These are phyloP conservation scores for Tulasnella sp. DNA, from an alignment of 768 basidiomycete species.

Conservation along the genomic window DNA sequence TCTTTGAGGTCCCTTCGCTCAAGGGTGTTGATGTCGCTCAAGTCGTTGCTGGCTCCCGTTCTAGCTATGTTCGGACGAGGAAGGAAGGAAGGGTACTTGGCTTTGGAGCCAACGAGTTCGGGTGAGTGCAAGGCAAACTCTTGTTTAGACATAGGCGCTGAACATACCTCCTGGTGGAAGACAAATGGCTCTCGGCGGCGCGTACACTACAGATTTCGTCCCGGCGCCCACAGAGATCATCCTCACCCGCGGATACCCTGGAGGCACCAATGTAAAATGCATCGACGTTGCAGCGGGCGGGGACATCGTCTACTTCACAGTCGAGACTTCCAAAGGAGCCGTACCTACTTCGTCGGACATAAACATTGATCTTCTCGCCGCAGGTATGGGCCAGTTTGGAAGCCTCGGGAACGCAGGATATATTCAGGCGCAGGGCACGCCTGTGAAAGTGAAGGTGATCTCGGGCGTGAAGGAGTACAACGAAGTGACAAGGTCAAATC, in stretches of 20 bases:
- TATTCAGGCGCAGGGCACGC: constrained; percentile 59
- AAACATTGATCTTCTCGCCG: constrained; percentile 51
- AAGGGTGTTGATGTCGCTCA: constrained; percentile 51
- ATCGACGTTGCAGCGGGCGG: constrained; percentile 59
- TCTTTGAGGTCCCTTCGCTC: constrained; percentile 71
- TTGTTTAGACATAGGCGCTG: not conserved
- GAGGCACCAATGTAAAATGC: constrained; percentile 46
- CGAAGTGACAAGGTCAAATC: constrained; percentile 46
- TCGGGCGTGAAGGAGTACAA: constrained; percentile 85
- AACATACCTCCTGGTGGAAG: constrained; percentile 28
- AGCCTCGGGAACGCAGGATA: constrained; percentile 57
- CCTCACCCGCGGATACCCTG: constrained; percentile 47
- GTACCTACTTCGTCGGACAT: constrained; percentile 21
- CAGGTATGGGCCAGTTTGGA: constrained; percentile 77
- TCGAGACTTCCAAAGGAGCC: constrained; percentile 34
- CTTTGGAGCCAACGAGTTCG: constrained; percentile 84
- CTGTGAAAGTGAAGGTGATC: constrained; percentile 62
- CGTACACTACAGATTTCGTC: constrained; percentile 52
- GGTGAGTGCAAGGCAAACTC: constrained; percentile 34
- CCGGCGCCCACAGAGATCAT: constrained; percentile 77
- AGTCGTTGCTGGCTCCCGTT: constrained; percentile 58
- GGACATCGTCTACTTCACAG: constrained; percentile 65
- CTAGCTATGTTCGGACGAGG: constrained; percentile 58
- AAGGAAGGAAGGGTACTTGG: constrained; percentile 62
- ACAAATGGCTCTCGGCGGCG: constrained; percentile 68